Evolutionary conservation across 2,329 filamentous ascomycete species (phyloP).

Genomic region (Exophiala calicioides): DNA sequence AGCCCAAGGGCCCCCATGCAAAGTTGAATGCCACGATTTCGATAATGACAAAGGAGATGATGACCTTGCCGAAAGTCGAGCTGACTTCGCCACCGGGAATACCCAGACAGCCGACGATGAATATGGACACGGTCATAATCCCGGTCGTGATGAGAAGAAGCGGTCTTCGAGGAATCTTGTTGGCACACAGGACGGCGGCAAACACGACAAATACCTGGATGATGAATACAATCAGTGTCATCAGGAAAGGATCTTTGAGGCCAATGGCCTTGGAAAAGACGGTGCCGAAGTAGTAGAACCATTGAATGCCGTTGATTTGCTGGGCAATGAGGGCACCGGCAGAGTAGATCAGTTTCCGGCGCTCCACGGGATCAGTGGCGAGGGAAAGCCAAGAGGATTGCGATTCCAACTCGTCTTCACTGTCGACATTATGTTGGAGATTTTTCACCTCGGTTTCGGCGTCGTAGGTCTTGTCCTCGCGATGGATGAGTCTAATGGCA

Average conservation of each 20-base stretch:
- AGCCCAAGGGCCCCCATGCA: slow-evolving; percentile 45
- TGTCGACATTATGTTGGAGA: too few species aligned
- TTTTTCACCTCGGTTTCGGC: too few species aligned
- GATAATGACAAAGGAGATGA: slow-evolving; percentile 11
- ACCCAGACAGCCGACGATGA: slow-evolving; percentile 5
- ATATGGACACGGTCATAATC: slow-evolving; percentile 3
- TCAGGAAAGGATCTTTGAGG: slow-evolving; percentile 8
- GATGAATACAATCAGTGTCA: slow-evolving; percentile 1
- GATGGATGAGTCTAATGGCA: too few species aligned
- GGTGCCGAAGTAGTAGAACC: slow-evolving; percentile 8
- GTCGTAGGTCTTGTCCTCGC: too few species aligned
- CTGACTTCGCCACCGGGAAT: neutral
- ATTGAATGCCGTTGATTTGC: slow-evolving; percentile 9
- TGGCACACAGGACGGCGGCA: slow-evolving; percentile 4
- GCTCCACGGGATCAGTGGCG: too few species aligned
- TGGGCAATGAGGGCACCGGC: slow-evolving; percentile 4
- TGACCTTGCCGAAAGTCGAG: slow-evolving; percentile 1
- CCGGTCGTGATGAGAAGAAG: slow-evolving; percentile 6
- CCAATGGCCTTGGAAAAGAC: slow-evolving; percentile 11
- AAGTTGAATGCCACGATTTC: slow-evolving; percentile 46
- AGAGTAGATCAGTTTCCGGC: too few species aligned
- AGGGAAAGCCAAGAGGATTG: too few species aligned
- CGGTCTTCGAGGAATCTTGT: slow-evolving; percentile 3
- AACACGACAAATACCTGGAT: slow-evolving; percentile 5
- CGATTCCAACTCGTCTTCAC: too few species aligned